Percentiles rank a stretch among this genome's conserved stretches.
Evolutionary conservation across 2,329 filamentous ascomycete genomes (phyloP).

Genomic region (Thielaviopsis euricoi): DNA sequence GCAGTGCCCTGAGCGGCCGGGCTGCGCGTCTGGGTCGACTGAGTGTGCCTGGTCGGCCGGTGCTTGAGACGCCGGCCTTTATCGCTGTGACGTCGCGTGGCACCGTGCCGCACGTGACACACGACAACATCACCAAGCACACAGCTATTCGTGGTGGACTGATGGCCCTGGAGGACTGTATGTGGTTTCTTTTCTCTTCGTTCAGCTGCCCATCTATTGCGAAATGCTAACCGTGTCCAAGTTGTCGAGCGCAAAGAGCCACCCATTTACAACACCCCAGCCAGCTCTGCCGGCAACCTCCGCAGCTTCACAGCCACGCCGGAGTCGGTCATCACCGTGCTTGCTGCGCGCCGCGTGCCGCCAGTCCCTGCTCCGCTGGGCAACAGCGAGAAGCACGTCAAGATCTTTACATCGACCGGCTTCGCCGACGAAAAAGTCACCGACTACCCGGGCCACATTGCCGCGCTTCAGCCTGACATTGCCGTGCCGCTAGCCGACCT

Average conservation of each 20-base stretch:
- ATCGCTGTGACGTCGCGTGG: constrained; percentile 70
- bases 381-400: constrained; percentile 55
- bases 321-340: constrained; percentile 45
- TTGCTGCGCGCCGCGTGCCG: constrained; percentile 64
- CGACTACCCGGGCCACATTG: constrained; percentile 50
- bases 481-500: constrained; percentile 65
- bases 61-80: constrained; percentile 71
- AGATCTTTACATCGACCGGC: constrained; percentile 73
- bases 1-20: constrained; percentile 18
- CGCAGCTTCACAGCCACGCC: constrained; percentile 64
- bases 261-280: constrained; percentile 29
- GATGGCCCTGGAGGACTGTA: constrained; percentile 84
- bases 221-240: constrained; percentile 15
- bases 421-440: constrained; percentile 54
- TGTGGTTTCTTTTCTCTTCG: constrained; percentile 19
- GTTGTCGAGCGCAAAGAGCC: constrained; percentile 39
- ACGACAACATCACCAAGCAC: constrained; percentile 57
- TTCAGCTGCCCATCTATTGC: neutral
- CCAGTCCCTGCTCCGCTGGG: constrained; percentile 54
- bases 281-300: constrained; percentile 36
- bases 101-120: constrained; percentile 71
- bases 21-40: constrained; percentile 53
- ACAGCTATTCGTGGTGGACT: constrained; percentile 55
- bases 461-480: constrained; percentile 61
- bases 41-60: constrained; percentile 39